These are phyloP conservation scores for Paracamarosporium sp. DNA, from an alignment of 2,329 filamentous ascomycete genomes.

Conservation along the genomic window DNA sequence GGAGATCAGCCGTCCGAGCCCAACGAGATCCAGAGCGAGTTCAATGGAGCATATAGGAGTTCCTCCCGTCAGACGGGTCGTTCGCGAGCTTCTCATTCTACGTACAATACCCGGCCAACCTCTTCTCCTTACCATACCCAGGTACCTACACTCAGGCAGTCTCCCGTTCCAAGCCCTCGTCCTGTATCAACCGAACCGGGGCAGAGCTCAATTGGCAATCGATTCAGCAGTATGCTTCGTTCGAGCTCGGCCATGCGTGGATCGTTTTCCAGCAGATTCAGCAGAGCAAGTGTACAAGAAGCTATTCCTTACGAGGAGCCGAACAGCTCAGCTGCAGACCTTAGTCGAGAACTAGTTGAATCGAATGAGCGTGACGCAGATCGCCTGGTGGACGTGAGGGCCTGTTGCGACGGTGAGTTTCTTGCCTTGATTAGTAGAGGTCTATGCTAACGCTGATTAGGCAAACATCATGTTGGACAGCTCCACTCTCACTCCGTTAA, in stretches of 20 bases:
- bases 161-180: conserved; percentile 36
- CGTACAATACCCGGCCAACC: conserved; percentile 71
- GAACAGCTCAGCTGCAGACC: conserved; percentile 77
- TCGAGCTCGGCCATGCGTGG: conserved; percentile 52
- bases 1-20: conserved; percentile 64
- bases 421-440: not conserved
- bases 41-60: conserved; percentile 71
- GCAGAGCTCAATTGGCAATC: conserved; percentile 54
- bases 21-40: conserved; percentile 70
- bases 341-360: conserved; percentile 78
- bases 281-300: conserved; percentile 46
- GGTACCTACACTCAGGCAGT: conserved; percentile 56
- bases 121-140: conserved; percentile 47
- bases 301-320: conserved; percentile 58
- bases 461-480: conserved; percentile 60
- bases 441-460: conserved; percentile 29
- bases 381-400: conserved; percentile 90
- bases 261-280: conserved; percentile 58
- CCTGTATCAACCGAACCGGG: conserved; percentile 40
- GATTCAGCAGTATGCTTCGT: conserved; percentile 54
- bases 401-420: conserved; percentile 94
- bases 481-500: conserved; percentile 45
- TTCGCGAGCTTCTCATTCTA: conserved; percentile 71
- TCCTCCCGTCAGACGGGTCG: conserved; percentile 60
- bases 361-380: conserved; percentile 77